Evolutionary conservation across 2,329 filamentous ascomycete species (phyloP).

Genomic region (Phaeosphaeriaceae sp.): DNA sequence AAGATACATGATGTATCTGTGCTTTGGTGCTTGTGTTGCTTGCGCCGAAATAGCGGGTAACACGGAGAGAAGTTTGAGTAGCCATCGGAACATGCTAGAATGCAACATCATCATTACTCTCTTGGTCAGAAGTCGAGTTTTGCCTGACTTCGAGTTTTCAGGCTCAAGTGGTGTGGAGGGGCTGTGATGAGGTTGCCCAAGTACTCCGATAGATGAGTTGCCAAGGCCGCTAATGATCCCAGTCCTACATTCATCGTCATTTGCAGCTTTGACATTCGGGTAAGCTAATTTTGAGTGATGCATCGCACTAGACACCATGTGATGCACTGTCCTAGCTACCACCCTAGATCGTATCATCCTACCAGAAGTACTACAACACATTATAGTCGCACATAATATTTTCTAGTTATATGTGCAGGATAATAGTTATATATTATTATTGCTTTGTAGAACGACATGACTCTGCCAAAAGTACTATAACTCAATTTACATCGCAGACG

Average conservation of each 20-base stretch:
- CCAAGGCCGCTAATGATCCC: neutral
- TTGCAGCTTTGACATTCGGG: no score
- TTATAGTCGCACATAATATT: no score
- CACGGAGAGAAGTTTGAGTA: neutral
- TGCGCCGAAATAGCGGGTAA: neutral
- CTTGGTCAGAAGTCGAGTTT: neutral
- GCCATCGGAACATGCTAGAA: neutral
- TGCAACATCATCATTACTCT: neutral
- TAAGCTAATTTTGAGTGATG: no score
- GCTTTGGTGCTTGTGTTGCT: neutral
- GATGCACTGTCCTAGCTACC: no score
- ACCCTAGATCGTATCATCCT: no score
- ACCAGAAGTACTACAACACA: no score
- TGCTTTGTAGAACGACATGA: no score
- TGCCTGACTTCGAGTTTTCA: neutral
- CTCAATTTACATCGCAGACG: no score
- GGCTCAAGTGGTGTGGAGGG: neutral
- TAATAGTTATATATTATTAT: no score
- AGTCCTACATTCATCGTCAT: neutral
- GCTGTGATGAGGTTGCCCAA: neutral
- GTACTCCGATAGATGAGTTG: neutral
- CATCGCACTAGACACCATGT: no score
- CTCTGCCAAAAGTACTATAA: no score
- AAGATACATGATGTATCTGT: constrained; percentile 14
- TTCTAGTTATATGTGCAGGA: no score